Evolutionary conservation across 257 asterid species (phyloP).

Genomic region (Solanum peruvianum): DNA sequence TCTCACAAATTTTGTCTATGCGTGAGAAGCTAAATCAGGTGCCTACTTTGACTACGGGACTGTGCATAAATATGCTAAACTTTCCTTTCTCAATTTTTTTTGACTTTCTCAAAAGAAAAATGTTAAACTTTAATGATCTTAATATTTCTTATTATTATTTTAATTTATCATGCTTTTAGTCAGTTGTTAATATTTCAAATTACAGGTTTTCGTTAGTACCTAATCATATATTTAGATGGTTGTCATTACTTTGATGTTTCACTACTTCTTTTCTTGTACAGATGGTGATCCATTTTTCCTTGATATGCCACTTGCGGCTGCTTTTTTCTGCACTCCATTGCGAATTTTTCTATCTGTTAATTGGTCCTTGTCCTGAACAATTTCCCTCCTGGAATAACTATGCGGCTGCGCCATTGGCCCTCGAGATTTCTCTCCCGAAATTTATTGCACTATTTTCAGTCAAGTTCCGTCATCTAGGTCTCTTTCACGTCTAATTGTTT

Average conservation of each 20-base stretch:
- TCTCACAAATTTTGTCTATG: slow-evolving; percentile 37
- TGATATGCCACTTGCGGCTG: not conserved
- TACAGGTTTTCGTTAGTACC: not conserved
- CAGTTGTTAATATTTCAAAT: not conserved
- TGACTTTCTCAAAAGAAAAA: too few species aligned
- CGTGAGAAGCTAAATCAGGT: slow-evolving; percentile 60
- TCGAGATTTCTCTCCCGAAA: not conserved
- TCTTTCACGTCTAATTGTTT: not conserved
- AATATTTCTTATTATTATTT: not conserved
- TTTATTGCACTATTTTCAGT: not conserved
- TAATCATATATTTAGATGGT: not conserved
- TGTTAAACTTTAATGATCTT: not conserved
- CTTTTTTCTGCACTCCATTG: not conserved
- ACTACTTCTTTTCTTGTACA: not conserved
- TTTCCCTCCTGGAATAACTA: not conserved
- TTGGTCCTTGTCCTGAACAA: not conserved
- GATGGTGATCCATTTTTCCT: not conserved
- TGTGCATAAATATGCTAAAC: not conserved
- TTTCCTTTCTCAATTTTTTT: not conserved
- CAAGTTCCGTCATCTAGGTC: not conserved
- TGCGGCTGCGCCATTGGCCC: not conserved
- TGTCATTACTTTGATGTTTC: not conserved
- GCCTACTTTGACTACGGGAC: not conserved
- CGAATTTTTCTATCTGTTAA: not conserved
- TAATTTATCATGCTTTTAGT: not conserved